Evolutionary conservation across 345 rosid species (phyloP), one percentile per base, ranked within the genome.

Genomic region (Eucalyptus caleyi): DNA sequence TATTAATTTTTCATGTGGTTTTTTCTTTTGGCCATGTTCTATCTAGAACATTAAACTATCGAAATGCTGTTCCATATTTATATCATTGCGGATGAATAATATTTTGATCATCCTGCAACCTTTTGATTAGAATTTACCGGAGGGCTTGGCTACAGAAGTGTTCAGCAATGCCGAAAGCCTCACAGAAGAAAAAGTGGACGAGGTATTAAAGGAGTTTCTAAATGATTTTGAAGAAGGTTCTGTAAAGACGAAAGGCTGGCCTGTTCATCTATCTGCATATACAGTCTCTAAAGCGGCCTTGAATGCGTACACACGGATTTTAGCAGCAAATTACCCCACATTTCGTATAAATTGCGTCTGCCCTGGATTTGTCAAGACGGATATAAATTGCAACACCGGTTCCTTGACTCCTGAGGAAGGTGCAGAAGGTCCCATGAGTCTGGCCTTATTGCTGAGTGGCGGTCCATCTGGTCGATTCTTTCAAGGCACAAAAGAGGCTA

Each of bases 111-210:
- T 62, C 86, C 49, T 11, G 32, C 72, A 21, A 32, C 87, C 19
- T 56, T 40, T 32, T 16, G 80, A 32, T 42, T 90, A 94, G 95
- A 77, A 83, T 37, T 90, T 93, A n/a, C 65, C 77, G 5, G 89
- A 91, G 21, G 95, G 92, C 90, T 91, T 92, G 94, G 93, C 93
- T 8, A 90, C 67, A 88, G 90, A 69, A 90, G 91, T 91, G 60
- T 81, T 95, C 15, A 89, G 90, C 54, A 93, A 95, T 88, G 93
- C 44, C 10, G 93, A 94, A 87, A 93, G 90, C 34, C 92, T 94
- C 51, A 91, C 93, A 21, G 90, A 91, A 89, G 94, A 93, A 91
- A 93, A 86, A 89, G 85, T 95, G 47, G 94, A 95, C 30, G 88
- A 90, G 90, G 90, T 94, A 34, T 14, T 94, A 40, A 91, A 51